Conservation (phyloP, 129 eudicot genomes). For the Pulicaria dysenterica region DNA sequence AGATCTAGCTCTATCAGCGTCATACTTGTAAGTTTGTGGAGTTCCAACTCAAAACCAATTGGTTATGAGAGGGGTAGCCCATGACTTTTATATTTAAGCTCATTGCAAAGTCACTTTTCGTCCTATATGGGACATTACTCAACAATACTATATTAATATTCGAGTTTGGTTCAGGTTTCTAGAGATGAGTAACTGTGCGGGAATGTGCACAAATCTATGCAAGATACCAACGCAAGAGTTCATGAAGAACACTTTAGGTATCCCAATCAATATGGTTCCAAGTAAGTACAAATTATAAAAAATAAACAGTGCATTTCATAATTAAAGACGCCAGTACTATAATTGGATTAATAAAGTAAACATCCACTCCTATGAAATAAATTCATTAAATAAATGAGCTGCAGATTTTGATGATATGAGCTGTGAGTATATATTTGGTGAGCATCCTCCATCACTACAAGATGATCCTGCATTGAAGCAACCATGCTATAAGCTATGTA, state of each 20-base stretch:
- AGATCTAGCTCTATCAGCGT: too few relatives aligned
- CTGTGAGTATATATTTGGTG: conserved; percentile 78
- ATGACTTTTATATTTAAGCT: too few relatives aligned
- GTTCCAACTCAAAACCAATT: too few relatives aligned
- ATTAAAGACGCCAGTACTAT: too few relatives aligned
- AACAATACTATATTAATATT: too few relatives aligned
- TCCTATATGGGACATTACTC: too few relatives aligned
- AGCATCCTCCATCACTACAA: conserved; percentile 55
- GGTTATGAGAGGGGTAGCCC: too few relatives aligned
- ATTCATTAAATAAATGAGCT: conserved; percentile 2
- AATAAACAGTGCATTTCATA: neutral
- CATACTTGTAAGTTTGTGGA: too few relatives aligned
- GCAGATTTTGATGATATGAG: conserved; percentile 94
- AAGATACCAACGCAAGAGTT: conserved; percentile 79
- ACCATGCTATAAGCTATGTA: conserved; percentile 84
- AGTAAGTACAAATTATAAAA: conserved; percentile 50
- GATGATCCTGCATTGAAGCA: conserved; percentile 67
- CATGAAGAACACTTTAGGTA: conserved; percentile 63
- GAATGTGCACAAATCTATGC: conserved; percentile 86
- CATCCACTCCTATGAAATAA: neutral
- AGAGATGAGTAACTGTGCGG: conserved; percentile 67
- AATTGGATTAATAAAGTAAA: too few relatives aligned
- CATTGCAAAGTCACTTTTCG: too few relatives aligned
- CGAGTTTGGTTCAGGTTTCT: conserved; percentile 48
- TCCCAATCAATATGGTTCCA: conserved; percentile 73